These are phyloP conservation scores for Kodamaea fungicola DNA, from an alignment of 1,139 yeast genomes.

Conservation along the genomic window DNA sequence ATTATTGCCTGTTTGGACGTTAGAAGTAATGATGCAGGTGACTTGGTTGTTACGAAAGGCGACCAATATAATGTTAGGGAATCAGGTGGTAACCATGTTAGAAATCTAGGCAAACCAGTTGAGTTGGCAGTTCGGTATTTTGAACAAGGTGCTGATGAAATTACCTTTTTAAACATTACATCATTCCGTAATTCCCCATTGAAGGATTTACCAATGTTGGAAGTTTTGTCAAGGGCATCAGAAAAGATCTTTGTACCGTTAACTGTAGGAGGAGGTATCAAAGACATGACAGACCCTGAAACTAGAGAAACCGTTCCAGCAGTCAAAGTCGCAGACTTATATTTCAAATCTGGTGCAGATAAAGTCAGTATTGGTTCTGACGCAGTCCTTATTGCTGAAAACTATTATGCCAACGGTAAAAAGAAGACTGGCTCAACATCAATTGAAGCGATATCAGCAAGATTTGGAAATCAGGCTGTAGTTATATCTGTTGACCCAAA, in stretches of 20 bases:
- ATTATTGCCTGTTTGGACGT: conserved; percentile 95
- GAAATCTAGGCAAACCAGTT: conserved; percentile 95
- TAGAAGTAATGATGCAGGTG: conserved; percentile 91
- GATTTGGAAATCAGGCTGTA: conserved; percentile 95
- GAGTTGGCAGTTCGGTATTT: conserved; percentile 88
- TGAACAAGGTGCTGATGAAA: conserved; percentile 93
- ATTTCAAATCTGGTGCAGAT: conserved; percentile 95
- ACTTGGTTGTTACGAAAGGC: conserved; percentile 94
- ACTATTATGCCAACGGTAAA: conserved; percentile 57
- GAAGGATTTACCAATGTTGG: conserved; percentile 90
- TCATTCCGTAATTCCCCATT: conserved; percentile 92
- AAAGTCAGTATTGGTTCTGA: conserved; percentile 97
- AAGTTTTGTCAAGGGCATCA: conserved; percentile 78
- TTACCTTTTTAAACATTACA: conserved; percentile 89
- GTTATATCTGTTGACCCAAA: conserved; percentile 97
- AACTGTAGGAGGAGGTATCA: conserved; percentile 97
- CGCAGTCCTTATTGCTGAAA: conserved; percentile 88
- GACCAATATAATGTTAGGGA: conserved; percentile 97
- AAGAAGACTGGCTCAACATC: conserved; percentile 73
- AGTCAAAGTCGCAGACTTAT: conserved; percentile 81
- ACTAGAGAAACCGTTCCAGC: conserved; percentile 73
- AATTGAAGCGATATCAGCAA: conserved; percentile 84
- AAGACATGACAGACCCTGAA: conserved; percentile 81
- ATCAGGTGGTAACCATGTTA: conserved; percentile 45
- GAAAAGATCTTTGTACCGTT: conserved; percentile 91